phyloP scores from a whole-genome alignment of 805 yeast species.

The Huiozyma naganishii region DNA sequence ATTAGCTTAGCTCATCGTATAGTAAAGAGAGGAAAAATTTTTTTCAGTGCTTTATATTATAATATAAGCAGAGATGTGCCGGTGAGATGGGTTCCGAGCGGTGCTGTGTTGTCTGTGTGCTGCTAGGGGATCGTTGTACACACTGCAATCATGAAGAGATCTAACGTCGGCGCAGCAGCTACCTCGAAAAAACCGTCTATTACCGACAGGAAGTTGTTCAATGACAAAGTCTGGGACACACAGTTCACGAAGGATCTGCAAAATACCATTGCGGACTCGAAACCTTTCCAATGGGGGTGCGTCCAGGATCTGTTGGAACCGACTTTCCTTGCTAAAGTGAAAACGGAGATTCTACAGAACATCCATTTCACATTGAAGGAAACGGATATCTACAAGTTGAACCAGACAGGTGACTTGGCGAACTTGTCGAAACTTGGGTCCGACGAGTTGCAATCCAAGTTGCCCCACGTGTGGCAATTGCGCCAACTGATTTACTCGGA shows the following conservation, averaged over 20 bases:
- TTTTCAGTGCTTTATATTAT: too few species aligned
- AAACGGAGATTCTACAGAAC: slow-evolving; percentile 72
- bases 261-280: slow-evolving; percentile 39
- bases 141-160: too few species aligned
- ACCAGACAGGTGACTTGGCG: slow-evolving; percentile 84
- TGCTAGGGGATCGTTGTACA: too few species aligned
- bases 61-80: too few species aligned
- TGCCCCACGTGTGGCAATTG: slow-evolving; percentile 67
- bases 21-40: too few species aligned
- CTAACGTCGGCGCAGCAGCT: too few species aligned
- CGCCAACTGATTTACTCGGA: slow-evolving; percentile 84
- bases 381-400: slow-evolving; percentile 91
- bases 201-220: slow-evolving; percentile 23
- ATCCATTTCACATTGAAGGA: slow-evolving; percentile 91
- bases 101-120: too few species aligned
- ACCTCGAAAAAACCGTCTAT: too few species aligned
- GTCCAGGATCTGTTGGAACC: slow-evolving; percentile 67
- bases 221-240: slow-evolving; percentile 37
- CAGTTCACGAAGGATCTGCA: slow-evolving; percentile 32
- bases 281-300: slow-evolving; percentile 88
- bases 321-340: slow-evolving; percentile 61
- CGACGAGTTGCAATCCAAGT: slow-evolving; percentile 51
- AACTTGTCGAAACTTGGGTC: slow-evolving; percentile 77
- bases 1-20: too few species aligned
- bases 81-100: too few species aligned